Conservation (phyloP, 225 moss, liverwort and hornwort species). For the Anthoceros angustus region DNA sequence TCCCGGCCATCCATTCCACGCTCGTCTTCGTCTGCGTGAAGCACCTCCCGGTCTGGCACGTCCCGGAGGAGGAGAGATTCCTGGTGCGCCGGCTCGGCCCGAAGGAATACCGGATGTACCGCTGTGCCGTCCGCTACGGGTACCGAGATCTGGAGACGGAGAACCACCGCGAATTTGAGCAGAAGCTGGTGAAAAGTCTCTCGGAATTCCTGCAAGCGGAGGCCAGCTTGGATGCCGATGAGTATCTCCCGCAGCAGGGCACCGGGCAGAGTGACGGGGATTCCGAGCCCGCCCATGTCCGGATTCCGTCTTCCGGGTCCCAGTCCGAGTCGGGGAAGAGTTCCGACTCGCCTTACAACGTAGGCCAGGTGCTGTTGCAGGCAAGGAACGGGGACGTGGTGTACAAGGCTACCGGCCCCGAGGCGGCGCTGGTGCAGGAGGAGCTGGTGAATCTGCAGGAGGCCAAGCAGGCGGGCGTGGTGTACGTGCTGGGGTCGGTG, state of each 20-base stretch:
- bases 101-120: constrained; percentile 46
- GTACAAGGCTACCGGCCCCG: neutral
- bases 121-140: constrained; percentile 72
- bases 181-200: constrained; percentile 25
- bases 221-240: constrained; percentile 1
- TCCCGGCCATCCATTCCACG: constrained; percentile 66
- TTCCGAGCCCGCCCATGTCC: neutral
- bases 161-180: constrained; percentile 25
- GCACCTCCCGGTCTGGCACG: constrained; percentile 41
- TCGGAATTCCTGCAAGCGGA: constrained; percentile 29
- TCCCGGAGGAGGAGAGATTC: constrained; percentile 54
- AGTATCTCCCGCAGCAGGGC: neutral
- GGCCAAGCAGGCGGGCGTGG: constrained; percentile 36
- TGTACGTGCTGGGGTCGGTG: constrained; percentile 52
- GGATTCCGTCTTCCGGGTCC: no score
- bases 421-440: constrained; percentile 7
- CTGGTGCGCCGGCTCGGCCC: constrained; percentile 62
- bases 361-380: no score
- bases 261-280: neutral
- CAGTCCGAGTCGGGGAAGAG: neutral
- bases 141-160: constrained; percentile 34
- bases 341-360: no score
- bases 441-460: constrained; percentile 30
- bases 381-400: no score
- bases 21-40: constrained; percentile 72